Evolutionary conservation across 2,329 filamentous ascomycete genomes (phyloP).

Genomic region (Camillea tinctor): DNA sequence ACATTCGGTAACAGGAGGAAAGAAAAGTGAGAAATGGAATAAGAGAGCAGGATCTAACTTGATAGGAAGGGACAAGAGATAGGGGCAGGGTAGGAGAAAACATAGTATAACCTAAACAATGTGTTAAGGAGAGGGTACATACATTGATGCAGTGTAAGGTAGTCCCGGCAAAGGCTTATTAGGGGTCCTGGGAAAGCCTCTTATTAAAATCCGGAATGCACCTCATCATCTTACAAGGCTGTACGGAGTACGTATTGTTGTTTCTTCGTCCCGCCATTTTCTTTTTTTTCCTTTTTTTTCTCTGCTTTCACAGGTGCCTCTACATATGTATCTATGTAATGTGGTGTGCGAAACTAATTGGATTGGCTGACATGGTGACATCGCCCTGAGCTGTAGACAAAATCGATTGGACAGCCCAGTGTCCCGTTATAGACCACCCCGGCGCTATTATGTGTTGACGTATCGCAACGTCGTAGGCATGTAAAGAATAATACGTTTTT

Average conservation of each 20-base stretch:
- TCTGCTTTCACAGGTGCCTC: background rate
- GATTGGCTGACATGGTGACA: background rate
- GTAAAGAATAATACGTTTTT: background rate
- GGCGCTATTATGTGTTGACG: background rate
- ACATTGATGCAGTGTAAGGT: too few relatives aligned
- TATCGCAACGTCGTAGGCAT: background rate
- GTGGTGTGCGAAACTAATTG: background rate
- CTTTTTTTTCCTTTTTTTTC: background rate
- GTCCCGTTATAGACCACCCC: background rate
- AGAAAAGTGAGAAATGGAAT: background rate
- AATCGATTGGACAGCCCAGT: background rate
- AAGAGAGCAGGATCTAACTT: background rate
- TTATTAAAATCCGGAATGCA: background rate
- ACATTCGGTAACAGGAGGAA: background rate
- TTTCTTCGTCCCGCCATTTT: too few relatives aligned
- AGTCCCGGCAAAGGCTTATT: too few relatives aligned
- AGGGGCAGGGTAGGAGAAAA: too few relatives aligned
- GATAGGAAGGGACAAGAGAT: too few relatives aligned
- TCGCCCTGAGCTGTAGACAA: background rate
- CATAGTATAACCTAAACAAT: too few relatives aligned
- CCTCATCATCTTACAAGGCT: background rate
- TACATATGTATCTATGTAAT: background rate
- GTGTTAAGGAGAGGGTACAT: background rate
- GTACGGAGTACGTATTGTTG: too few relatives aligned
- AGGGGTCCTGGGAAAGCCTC: background rate